Base-by-base conservation (phyloP, 2,329 filamentous ascomycete species). In the Nakataea oryzae region DNA sequence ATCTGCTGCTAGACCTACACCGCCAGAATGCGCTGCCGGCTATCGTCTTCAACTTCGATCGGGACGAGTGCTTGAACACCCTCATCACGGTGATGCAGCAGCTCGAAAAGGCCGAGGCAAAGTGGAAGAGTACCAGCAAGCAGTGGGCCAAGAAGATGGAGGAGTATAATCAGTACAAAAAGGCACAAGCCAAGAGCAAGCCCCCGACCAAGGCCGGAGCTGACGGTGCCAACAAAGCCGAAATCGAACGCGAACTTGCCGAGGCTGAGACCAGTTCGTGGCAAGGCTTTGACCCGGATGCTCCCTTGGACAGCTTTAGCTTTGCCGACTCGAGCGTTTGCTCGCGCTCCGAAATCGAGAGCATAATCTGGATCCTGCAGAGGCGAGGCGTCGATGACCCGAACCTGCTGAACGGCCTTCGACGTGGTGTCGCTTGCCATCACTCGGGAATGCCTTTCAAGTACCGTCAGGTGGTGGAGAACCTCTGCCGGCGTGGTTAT, bases 371-470 rank as follows among this genome's bases (percentile, higher is more conserved):
- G 21, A 75, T 82, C 30, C 74, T 90, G 6, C 72, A 75, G n/a
- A 72, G 74, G 57, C 41, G 41, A 50, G 81, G 81, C 59, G 74
- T 77, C 17, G 75, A 87, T 26, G 70, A 75, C 0, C 74, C 78
- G 13, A 78, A 78, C 65, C 71, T 92, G 11, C 78, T 90, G 26
- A 74, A 81, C 12, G 84, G 85, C 2, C 76, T 93, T 1, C 76
- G 77, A 63, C 78, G 89, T 62, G 90, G 90, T 26, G 78, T 93
- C 24, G 90, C 87, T 34, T 83, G 93, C 8, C 89, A 93, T 74
- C 90, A 93, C 69, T 83, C 89, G 24, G 89, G 90, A 74, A 85
- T 93, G 86, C 93, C 92, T 69, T 80, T 88, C 59, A 84, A 84
- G 65, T 93, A 93, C 69, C 83, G 90, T 50, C 88, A 91, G 70